Evolutionary conservation across 2,329 filamentous ascomycete species (phyloP).

Genomic region (Talaromyces rugulosus): DNA sequence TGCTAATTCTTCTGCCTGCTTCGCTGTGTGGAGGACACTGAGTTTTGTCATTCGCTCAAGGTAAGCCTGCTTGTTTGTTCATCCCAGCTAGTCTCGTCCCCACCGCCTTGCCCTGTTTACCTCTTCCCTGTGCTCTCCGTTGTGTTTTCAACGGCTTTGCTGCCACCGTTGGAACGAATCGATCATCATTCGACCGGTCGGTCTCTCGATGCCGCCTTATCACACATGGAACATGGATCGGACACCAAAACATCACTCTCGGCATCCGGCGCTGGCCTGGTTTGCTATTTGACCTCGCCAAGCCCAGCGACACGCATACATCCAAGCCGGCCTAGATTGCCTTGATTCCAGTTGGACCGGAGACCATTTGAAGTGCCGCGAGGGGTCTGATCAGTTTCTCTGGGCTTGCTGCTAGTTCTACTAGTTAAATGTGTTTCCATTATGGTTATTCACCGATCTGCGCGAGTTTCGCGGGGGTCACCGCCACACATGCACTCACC

Average conservation of each 20-base stretch:
- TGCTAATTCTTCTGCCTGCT: not conserved
- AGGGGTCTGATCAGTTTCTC: not conserved
- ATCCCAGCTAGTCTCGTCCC: not conserved
- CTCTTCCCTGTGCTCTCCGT: not conserved
- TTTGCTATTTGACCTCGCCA: not conserved
- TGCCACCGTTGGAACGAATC: not conserved
- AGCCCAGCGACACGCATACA: not conserved
- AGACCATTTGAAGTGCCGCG: not conserved
- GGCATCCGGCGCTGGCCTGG: not conserved
- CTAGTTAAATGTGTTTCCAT: not conserved
- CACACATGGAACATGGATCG: not conserved
- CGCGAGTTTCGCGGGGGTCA: not conserved
- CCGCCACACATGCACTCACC: not conserved
- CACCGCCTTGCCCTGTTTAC: not conserved
- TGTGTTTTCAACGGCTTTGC: not conserved
- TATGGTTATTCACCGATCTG: not conserved
- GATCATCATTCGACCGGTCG: not conserved
- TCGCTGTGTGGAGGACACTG: not conserved
- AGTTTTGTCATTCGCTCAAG: not conserved
- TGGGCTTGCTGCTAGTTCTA: not conserved
- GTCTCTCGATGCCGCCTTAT: not conserved
- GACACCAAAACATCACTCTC: no score
- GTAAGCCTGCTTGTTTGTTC: not conserved
- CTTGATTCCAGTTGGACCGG: not conserved
- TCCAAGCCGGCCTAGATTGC: not conserved